A percentile compares a stretch with the other conserved stretches of the same genome.
These are phyloP conservation scores for Colletotrichum tamarilloi DNA, from an alignment of 2,329 filamentous ascomycete species.

Conservation along the genomic window DNA sequence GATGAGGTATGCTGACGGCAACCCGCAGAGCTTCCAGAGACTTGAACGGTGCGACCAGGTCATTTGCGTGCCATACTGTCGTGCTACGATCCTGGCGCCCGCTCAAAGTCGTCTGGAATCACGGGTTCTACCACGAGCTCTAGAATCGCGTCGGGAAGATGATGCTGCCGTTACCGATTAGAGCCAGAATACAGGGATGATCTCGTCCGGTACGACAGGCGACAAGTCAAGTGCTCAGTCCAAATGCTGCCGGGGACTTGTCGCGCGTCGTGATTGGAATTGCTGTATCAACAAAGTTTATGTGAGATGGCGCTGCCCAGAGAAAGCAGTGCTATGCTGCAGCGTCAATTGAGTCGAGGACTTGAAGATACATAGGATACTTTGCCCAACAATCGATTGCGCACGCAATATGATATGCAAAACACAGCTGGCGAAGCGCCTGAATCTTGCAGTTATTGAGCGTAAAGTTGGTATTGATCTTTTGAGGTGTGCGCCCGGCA, in stretches of 20 bases:
- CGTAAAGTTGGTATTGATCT: background rate
- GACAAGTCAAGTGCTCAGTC: background rate
- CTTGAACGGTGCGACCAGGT: constrained; percentile 1
- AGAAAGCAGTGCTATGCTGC: background rate
- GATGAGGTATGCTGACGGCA: constrained; percentile 34
- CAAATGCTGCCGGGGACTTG: background rate
- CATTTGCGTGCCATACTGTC: constrained; percentile 20
- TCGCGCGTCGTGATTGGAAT: background rate
- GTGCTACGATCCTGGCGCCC: constrained; percentile 12
- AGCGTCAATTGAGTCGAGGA: background rate
- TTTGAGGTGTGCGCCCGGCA: background rate
- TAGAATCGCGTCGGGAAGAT: background rate
- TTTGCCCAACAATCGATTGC: background rate
- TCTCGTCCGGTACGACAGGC: background rate
- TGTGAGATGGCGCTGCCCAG: background rate
- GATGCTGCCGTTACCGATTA: background rate
- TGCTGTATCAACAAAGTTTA: background rate
- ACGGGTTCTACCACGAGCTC: background rate
- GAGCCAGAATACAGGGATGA: background rate
- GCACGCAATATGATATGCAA: too few species aligned
- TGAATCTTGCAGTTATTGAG: background rate
- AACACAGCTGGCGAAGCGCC: background rate
- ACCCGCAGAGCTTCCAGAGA: constrained; percentile 22
- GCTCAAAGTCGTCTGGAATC: background rate
- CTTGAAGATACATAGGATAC: background rate